Conservation (phyloP, 805 yeast genomes). For the Lipomyces kockii region DNA sequence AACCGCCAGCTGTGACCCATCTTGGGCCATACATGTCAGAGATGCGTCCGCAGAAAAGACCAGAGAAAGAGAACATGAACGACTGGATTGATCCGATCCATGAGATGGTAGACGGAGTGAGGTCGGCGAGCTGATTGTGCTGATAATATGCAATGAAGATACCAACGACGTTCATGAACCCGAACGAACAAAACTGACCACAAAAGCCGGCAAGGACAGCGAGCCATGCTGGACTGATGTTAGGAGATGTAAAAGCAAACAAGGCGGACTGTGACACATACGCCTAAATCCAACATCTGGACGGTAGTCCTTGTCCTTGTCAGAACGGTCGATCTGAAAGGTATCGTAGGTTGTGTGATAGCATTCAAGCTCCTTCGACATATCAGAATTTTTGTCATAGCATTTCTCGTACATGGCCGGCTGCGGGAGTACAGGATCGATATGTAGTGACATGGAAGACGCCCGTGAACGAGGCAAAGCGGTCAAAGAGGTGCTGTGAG, state of each 20-base stretch:
- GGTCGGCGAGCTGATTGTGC: slow-evolving; percentile 23
- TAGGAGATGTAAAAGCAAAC: neutral
- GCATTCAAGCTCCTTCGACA: neutral
- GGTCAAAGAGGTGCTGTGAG: neutral
- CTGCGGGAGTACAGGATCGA: neutral
- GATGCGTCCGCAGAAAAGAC: slow-evolving; percentile 32
- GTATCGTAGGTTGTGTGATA: slow-evolving; percentile 17
- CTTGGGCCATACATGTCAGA: slow-evolving; percentile 37
- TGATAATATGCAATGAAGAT: slow-evolving; percentile 32
- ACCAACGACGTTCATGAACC: slow-evolving; percentile 47
- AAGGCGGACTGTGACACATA: slow-evolving; percentile 2
- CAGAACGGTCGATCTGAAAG: slow-evolving; percentile 12
- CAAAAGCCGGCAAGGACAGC: slow-evolving; percentile 60
- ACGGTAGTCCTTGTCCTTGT: neutral
- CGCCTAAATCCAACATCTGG: slow-evolving; percentile 26
- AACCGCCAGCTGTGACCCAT: slow-evolving; percentile 38
- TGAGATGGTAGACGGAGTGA: slow-evolving; percentile 27
- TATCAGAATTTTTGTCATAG: neutral
- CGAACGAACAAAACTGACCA: slow-evolving; percentile 64
- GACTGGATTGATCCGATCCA: slow-evolving; percentile 36
- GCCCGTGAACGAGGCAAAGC: neutral
- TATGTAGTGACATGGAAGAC: neutral
- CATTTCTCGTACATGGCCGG: neutral
- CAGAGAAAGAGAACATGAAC: slow-evolving; percentile 24
- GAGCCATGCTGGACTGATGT: slow-evolving; percentile 49